Base-by-base conservation (phyloP, 306 rosid species). In the Geum urbanum region DNA sequence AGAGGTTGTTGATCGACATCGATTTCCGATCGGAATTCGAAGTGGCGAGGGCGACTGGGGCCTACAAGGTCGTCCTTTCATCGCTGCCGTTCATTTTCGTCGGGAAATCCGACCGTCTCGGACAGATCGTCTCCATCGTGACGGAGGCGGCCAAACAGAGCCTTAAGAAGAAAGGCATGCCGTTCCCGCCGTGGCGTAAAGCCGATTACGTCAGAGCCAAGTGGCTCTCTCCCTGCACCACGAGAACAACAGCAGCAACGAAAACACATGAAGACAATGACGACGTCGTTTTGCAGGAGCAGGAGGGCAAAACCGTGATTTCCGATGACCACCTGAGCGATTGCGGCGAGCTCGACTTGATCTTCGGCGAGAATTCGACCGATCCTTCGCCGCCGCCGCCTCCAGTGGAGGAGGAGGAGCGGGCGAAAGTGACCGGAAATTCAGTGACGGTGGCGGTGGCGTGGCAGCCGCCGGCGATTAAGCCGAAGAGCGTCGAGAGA, bases 11-110 rank as follows among this genome's bases (percentile, higher is more conserved):
- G 41, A 52, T 95, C 8, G 99, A 95, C 74, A 77, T 95, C 8
- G 99, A 95, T 86, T 91, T 95, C 74, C 86, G 86, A 76, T 95
- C 99, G 5, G 97, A 95, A 86, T 95, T 95, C 65, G 99, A 95
- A 80, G 85, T 95, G 58, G 99, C 99, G 10, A 87, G 99, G 63
- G 80, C 97, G 1, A 95, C 99, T 0, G 96, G 96, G 22, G 74
- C 88, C 0, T 95, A 91, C 81, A 91, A 89, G 72, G 79, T 87
- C 20, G 86, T 95, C 51, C 95, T 91, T 8, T 97, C 91, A 77
- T 84, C 77, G 19, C 86, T 95, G 61, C 99, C 99, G 62, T 82
- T 60, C 86, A 80, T 91, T 66, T 95, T 89, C 79, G 92, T 95
- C 22, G 99, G 97, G 0, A 89, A 87, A 77, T 52, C 95, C 2